Conservation (phyloP, 768 basidiomycete species). For the Steccherinum ochraceum region DNA sequence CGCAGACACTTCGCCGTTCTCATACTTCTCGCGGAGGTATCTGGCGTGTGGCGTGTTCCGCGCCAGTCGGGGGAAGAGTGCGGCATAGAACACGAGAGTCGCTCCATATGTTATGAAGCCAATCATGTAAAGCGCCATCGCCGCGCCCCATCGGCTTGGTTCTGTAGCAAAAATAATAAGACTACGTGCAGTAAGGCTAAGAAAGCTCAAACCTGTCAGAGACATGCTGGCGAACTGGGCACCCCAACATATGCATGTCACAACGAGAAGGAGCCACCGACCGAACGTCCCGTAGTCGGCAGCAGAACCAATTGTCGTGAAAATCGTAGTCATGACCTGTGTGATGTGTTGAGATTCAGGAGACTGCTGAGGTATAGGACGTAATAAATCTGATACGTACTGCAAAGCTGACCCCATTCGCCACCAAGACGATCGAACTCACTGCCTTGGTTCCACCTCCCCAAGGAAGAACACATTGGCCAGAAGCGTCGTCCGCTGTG, state of each 20-base stretch:
- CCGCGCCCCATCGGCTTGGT: slow-evolving; percentile 64
- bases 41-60: slow-evolving; percentile 67
- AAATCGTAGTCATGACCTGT: slow-evolving; percentile 72
- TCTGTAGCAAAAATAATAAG: slow-evolving; percentile 26
- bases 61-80: slow-evolving; percentile 74
- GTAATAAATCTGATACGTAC: slow-evolving; percentile 27
- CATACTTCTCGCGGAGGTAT: slow-evolving; percentile 45
- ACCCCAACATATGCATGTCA: slow-evolving; percentile 75
- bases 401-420: slow-evolving; percentile 73
- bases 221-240: slow-evolving; percentile 75
- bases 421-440: slow-evolving; percentile 68
- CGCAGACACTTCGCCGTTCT: slow-evolving; percentile 48
- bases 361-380: no score
- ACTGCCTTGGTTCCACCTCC: slow-evolving; percentile 65
- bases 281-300: slow-evolving; percentile 75
- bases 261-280: slow-evolving; percentile 66
- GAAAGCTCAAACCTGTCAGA: slow-evolving; percentile 48
- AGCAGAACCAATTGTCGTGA: slow-evolving; percentile 67
- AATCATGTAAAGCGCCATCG: slow-evolving; percentile 75
- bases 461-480: slow-evolving; percentile 78
- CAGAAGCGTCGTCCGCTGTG: slow-evolving; percentile 46
- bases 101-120: slow-evolving; percentile 78
- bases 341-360: background rate
- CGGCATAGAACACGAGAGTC: slow-evolving; percentile 76
- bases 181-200: background rate